Conservation (phyloP, 176 grass and related monocot genomes). For the Aegilops longissima region DNA sequence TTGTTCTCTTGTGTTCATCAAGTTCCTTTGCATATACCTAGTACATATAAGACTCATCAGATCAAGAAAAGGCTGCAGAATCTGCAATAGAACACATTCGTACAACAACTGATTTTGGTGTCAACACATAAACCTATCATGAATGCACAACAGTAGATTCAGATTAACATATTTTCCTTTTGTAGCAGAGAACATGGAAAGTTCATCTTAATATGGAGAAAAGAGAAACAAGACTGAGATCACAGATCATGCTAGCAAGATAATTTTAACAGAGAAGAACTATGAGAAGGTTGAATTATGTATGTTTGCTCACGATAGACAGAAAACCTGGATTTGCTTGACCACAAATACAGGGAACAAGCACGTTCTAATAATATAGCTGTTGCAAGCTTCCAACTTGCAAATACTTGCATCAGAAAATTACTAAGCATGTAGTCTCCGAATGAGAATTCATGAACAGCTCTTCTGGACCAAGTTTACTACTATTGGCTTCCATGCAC, state of each 20-base stretch:
- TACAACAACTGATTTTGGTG: neutral
- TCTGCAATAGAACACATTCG: neutral
- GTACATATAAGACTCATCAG: slow-evolving; percentile 24
- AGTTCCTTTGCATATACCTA: slow-evolving; percentile 82
- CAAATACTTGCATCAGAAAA: neutral
- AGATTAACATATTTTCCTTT: neutral
- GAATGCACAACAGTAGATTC: neutral
- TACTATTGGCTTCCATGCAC: neutral
- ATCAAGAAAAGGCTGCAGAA: neutral
- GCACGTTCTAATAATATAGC: neutral
- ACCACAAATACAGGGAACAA: neutral
- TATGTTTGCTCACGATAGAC: neutral
- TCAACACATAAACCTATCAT: neutral
- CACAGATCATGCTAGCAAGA: neutral
- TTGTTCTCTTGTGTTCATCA: slow-evolving; percentile 79
- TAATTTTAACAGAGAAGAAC: neutral
- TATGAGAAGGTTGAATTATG: neutral
- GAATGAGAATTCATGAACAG: neutral
- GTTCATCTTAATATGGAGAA: neutral
- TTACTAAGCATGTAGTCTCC: neutral
- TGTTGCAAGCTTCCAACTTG: neutral
- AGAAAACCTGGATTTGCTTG: neutral
- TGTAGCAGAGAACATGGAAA: neutral
- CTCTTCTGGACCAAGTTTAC: neutral
- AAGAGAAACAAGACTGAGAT: neutral